Base-by-base conservation (phyloP, 768 basidiomycete genomes). In the Boletus barrowsii region DNA sequence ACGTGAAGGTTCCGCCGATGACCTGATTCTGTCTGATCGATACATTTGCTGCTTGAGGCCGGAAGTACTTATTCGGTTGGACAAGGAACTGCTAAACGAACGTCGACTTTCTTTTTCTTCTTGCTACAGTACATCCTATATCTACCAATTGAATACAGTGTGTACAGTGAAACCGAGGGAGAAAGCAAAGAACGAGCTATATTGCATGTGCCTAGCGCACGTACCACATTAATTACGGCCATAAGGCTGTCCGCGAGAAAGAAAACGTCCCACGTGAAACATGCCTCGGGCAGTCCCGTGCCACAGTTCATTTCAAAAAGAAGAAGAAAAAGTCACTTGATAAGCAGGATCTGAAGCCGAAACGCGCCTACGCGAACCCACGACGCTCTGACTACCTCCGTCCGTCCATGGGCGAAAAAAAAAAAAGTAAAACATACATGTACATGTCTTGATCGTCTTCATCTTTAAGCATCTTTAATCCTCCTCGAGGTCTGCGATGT, bases 401-500 rank as follows among this genome's bases (percentile, higher is more conserved):
- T 58, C 33, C 43, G 14, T 41, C 18, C 52, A 18, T 9, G 8
- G 8, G 8, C 29, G 8, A 7, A n/a, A 4, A 4, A 26, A 24
- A 33, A 14, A 36, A n/a, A 30, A 1, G 6, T 7, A 36, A 15
- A 36, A 22, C n/a, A 8, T 4, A 30, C 11, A 33, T 17, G 3
- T 5, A 24, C 2, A 3, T 15, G 20, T 49, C 35, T 29, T 14
- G 10, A 36, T 15, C 3, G 40, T 33, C 15, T 35, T 58, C 41
- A 36, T 11, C 35, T 15, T 36, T 17, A 36, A 36, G 15, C 2
- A 39, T 36, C 14, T 33, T 58, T 41, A 58, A 20, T 67, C 67
- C 5, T 59, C 42, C 14, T 32, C 60, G 7, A 50, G 51, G 35
- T 58, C 18, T 7, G 58, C 36, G 1, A 70, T 42, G 29, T 49